These are phyloP conservation scores for Agaricus bisporus DNA, from an alignment of 768 basidiomycete species.

Conservation along the genomic window DNA sequence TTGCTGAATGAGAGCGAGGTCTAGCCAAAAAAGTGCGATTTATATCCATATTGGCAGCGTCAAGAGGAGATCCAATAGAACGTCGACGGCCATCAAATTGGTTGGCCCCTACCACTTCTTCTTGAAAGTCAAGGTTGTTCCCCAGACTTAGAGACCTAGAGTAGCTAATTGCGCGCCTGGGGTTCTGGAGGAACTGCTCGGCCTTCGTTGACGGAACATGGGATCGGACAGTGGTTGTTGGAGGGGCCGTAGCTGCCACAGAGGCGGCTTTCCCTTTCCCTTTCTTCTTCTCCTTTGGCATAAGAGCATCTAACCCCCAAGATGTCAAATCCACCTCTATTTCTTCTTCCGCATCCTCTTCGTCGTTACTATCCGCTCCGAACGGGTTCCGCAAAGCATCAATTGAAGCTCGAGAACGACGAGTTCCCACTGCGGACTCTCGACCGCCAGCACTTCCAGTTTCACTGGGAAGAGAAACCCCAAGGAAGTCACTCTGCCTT, in stretches of 20 bases:
- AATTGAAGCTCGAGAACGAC: conserved; percentile 53
- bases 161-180: conserved; percentile 33
- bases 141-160: conserved; percentile 61
- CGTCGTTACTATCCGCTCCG: conserved; percentile 51
- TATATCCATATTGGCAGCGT: conserved; percentile 41
- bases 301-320: conserved; percentile 78
- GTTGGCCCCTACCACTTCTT: conserved; percentile 14
- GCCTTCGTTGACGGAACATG: conserved; percentile 37
- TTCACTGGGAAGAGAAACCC: conserved; percentile 62
- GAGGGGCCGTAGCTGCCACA: conserved; percentile 17
- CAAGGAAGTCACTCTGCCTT: conserved; percentile 62
- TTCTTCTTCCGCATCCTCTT: conserved; percentile 39
- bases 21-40: conserved; percentile 35
- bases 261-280: conserved; percentile 36
- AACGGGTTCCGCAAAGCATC: conserved; percentile 73
- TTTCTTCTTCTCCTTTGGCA: conserved; percentile 60
- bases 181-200: conserved; percentile 25
- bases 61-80: conserved; percentile 53
- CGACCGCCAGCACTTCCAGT: conserved; percentile 37
- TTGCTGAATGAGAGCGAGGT: conserved; percentile 46
- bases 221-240: conserved; percentile 34
- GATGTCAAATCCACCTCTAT: conserved; percentile 77
- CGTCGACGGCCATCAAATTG: conserved; percentile 34
- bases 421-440: conserved; percentile 42
- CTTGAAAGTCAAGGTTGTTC: conserved; percentile 48